Evolutionary conservation across 202 grass and related monocot genomes (phyloP).

Genomic region (Cymbopogon flexuosus): DNA sequence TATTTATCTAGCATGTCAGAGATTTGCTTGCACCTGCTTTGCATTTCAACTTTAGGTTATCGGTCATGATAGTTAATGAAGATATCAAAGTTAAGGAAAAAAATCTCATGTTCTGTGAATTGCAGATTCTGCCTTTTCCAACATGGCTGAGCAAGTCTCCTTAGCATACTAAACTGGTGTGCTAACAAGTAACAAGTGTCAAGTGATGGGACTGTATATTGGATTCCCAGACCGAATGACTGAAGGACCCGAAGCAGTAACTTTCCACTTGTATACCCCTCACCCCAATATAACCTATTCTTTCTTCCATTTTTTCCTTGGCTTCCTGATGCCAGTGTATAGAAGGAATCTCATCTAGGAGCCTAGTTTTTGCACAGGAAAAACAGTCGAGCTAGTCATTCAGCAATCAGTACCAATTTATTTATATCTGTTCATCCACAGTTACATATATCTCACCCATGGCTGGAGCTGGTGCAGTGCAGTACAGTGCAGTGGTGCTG

Average conservation of each 20-base stretch:
- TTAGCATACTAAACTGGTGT: constrained; percentile 15
- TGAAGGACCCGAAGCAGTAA: constrained; percentile 40
- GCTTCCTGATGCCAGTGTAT: constrained; percentile 40
- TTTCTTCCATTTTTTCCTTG: constrained; percentile 13
- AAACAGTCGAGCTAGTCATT: constrained; percentile 33
- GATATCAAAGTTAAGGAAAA: background rate
- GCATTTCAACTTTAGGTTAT: background rate
- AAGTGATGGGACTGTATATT: constrained; percentile 53
- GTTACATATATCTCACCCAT: constrained; percentile 21
- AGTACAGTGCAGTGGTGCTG: background rate
- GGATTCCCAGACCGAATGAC: constrained; percentile 29
- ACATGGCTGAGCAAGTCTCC: background rate
- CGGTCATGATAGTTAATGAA: background rate
- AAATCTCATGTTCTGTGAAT: constrained; percentile 8
- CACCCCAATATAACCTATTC: constrained; percentile 27
- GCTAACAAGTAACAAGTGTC: constrained; percentile 31
- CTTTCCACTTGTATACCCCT: constrained; percentile 39
- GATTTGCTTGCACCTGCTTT: background rate
- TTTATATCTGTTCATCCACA: background rate
- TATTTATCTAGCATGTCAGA: background rate
- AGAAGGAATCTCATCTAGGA: constrained; percentile 40
- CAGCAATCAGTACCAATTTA: background rate
- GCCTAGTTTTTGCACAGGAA: constrained; percentile 57
- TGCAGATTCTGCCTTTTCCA: constrained; percentile 26
- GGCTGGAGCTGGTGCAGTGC: constrained; percentile 4